Base-by-base conservation (phyloP, 139 green algal species). In the Nannochloris sp. region DNA sequence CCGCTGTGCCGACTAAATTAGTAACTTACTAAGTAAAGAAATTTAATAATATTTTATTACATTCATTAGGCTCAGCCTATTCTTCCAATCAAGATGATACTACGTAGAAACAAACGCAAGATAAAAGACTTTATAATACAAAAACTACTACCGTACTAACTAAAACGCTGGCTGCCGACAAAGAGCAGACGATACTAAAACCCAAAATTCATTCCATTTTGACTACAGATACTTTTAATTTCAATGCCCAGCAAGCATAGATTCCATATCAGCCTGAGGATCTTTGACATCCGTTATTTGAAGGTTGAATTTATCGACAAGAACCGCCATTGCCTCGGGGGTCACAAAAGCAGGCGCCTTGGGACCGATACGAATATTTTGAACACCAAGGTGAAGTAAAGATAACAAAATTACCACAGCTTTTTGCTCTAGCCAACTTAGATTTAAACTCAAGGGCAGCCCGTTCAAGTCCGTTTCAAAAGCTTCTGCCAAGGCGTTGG, bases 401-500 rank as follows among this genome's bases (percentile, higher is more conserved):
- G 84, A 85, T 2, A 89, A 75, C 72, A 91, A 70, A 45, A 91
- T 73, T 4, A 84, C 81, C 30, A 91, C 82, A 3, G 85, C 85
- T 73, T 90, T 91, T 74, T 91, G 85, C 81, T 91, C 84, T 65
- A 91, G 83, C 83, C 83, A 88, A 1, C 68, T 82, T 30, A 90
- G 63, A 69, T 90, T 73, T 44, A 92, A 65, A 12, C 73, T 83
- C 25, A 92, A 73, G 1, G 85, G 85, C 72, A 92, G 82, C 30
- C 38, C 59, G 72, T 92, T 92, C 45, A 92, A 67, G 61, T 86
- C 82, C 6, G 72, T 85, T 46, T 72, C 67, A 39, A 90, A 78
- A 6, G 72, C 83, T 61, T 88, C 74, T 61, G 85, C 81, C 29
- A 91, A 78, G 58, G 81, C 71, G 47, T 61, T 35, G 13, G 85